Conservation (phyloP, 805 yeast species). For the Ogataea trehalophila region DNA sequence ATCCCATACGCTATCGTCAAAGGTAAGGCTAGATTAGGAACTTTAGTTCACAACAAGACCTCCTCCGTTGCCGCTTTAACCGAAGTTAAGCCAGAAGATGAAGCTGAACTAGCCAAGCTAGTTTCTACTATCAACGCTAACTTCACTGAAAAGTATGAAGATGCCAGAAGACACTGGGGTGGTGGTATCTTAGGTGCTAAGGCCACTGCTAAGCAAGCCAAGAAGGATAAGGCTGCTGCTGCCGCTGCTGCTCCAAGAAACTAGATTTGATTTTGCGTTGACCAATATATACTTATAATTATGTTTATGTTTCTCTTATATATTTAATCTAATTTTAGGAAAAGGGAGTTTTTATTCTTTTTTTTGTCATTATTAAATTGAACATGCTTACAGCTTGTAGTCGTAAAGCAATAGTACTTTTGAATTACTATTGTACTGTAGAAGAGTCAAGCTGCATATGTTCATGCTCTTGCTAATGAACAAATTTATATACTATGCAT, state of each 20-base stretch:
- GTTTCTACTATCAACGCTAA: constrained; percentile 87
- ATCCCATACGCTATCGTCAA: constrained; percentile 95
- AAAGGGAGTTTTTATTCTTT: too few species aligned
- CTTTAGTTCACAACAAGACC: constrained; percentile 93
- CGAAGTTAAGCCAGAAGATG: constrained; percentile 89
- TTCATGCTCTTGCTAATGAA: too few species aligned
- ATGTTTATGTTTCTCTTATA: neutral
- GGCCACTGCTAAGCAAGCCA: constrained; percentile 77
- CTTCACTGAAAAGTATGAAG: constrained; percentile 90
- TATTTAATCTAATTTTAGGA: neutral
- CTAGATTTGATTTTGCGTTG: neutral
- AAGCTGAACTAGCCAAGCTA: constrained; percentile 86
- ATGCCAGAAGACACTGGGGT: constrained; percentile 97
- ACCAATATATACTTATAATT: neutral
- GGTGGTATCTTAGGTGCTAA: constrained; percentile 96
- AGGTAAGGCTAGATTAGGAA: constrained; percentile 97
- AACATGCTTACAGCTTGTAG: too few species aligned
- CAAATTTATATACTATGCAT: too few species aligned
- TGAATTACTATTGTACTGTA: too few species aligned
- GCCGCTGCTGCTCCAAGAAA: constrained; percentile 28
- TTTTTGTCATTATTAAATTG: too few species aligned
- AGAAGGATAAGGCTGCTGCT: constrained; percentile 53
- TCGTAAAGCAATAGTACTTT: too few species aligned
- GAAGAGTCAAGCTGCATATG: too few species aligned
- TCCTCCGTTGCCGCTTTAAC: constrained; percentile 94